Base-by-base conservation (phyloP, 176 grass and related monocot species). In the Thinopyrum elongatum region DNA sequence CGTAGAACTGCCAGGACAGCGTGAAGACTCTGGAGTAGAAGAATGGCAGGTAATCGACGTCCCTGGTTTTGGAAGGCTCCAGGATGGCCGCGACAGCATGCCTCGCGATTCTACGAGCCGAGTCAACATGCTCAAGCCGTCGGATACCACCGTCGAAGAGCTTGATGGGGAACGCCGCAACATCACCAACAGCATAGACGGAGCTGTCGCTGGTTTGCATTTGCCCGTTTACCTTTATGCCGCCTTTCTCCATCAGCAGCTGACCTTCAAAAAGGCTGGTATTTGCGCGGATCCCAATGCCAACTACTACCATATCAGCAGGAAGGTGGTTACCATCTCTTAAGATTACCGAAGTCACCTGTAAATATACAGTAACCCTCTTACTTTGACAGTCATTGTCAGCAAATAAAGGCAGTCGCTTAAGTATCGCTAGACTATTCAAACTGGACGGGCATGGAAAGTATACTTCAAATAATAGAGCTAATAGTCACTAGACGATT, bases 1-100 rank as follows among this genome's bases (percentile, higher is more conserved):
- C 97, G 39, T 96, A 98, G 87, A 98, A 96, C 65, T 98, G 97
- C 97, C 97, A 98, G 21, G 92, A 94, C 22, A 98, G 80, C 31
- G 92, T 78, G 85, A 98, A 98, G 61, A 98, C 90, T 87, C 97
- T 94, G 22, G 97, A 98, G 88, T 98, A 98, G 70, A 98, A 96
- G 90, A 98, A 98, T 34, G 97, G 97, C 7, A 98, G 28, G 71
- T 95, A 98, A 79, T 98, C 88, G 1, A 98, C 74, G 15, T 98
- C 92, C 47, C 70, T 91, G 51, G 86, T 92, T 86, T 84, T 89
- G 6, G 81, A 69, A 81, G 91, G 84, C 44, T 89, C 84, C 90
- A 96, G 82, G 73, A 98, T 98, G 39, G 92, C 87, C 3, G 97
- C 86, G 46, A 98, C 97, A 78, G 94, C 92, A 80, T 98, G 94